Evolutionary conservation across 2,329 filamentous ascomycete species (phyloP), one percentile per base, ranked within the genome.

Genomic region (Teratosphaeriaceae sp.): DNA sequence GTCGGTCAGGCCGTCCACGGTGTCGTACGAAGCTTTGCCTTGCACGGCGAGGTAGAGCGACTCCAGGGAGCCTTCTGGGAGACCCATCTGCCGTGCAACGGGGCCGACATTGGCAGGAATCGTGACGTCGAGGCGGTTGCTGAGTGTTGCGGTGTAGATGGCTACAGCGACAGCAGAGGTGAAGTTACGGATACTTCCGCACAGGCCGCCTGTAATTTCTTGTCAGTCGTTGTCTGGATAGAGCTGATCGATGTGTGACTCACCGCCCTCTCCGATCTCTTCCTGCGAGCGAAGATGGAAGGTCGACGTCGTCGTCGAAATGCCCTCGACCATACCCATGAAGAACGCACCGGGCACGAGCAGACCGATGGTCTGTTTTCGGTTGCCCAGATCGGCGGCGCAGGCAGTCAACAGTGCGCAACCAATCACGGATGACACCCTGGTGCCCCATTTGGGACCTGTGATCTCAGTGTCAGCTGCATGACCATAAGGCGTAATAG

Each of bases 281-380:
- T 56, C 51, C 38, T 56, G 53, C 1, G 53, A 54, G n/a, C 53
- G 50, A 13, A 56, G 50, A 18, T 51, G 53, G 42, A 56, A 56
- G 16, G 51, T 54, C 24, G 24, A 27, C 2, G 53, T 51, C 5
- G 53, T 56, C 2, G 50, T 54, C 34, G 50, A 52, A 2, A 50
- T 49, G 29, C 48, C 46, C 20, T 54, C 52, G 8, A 56, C 52
- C 18, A 56, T 49, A 8, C 53, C 53, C 37, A 53, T 51, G 2
- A 50, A 47, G 35, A 49, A 54, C 5, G 46, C 42, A 13, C 53
- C 53, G 16, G 48, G 44, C 20, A 56, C 48, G 12, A 56, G 39
- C 20, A 56, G 42, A 15, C 49, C 52, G 26, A 46, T 31, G 8
- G 51, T 56, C 24, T 8, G n/a, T 8, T 8, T n/a, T n/a, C n/a